Percentiles rank a stretch among this genome's conserved stretches.
Evolutionary conservation across 169 alveolate genomes (phyloP).

Genomic region (Condylostoma magnum): DNA sequence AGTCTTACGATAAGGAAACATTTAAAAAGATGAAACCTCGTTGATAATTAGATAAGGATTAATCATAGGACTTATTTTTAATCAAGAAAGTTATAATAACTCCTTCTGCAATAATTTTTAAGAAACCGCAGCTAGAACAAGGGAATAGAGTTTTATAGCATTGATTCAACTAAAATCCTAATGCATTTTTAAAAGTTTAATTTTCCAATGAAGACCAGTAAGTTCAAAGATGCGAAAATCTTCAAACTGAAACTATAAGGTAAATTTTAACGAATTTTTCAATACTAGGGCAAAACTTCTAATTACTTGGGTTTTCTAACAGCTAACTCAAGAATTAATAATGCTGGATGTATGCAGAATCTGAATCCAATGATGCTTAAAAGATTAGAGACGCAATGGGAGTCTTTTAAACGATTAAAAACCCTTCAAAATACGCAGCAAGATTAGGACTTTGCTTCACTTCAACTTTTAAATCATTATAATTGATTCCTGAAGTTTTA

Average conservation of each 20-base stretch:
- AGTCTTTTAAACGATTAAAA: neutral
- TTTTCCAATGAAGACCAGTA: constrained; percentile 8
- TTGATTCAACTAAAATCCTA: neutral
- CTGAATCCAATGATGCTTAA: neutral
- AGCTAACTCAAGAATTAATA: neutral
- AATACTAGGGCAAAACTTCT: neutral
- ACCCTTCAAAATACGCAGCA: neutral
- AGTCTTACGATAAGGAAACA: no score
- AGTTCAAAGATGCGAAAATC: neutral
- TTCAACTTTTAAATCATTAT: neutral
- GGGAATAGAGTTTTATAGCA: neutral
- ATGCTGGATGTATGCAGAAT: neutral
- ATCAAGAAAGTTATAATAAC: constrained; percentile 4
- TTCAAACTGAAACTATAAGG: no score
- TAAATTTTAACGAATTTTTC: neutral
- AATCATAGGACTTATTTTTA: no score
- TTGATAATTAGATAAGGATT: no score
- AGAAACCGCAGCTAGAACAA: neutral
- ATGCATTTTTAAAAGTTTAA: neutral
- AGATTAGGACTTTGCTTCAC: constrained; percentile 20
- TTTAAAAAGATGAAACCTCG: no score
- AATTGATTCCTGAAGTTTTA: no score
- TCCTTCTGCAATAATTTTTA: neutral
- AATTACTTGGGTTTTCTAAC: constrained; percentile 10
- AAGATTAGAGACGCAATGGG: neutral